A percentile compares a stretch with the other conserved stretches of the same genome.
Conservation (phyloP, 768 basidiomycete species). For the Asterophora parasitica region DNA sequence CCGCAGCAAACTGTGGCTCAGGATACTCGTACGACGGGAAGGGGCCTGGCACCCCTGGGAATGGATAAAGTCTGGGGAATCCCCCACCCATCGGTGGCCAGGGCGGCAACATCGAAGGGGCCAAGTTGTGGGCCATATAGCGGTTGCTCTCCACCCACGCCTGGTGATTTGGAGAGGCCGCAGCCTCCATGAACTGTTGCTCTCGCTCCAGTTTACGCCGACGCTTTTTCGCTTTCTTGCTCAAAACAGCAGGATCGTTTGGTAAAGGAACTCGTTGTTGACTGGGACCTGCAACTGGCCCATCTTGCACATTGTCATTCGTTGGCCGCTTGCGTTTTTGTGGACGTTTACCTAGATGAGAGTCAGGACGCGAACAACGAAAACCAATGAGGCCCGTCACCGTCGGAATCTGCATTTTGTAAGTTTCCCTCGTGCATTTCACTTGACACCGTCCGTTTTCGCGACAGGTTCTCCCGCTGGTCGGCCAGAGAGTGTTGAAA, state of each 20-base stretch:
- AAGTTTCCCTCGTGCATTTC: background rate
- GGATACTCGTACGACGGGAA: conserved; percentile 14
- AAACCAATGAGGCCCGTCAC: background rate
- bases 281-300: conserved; percentile 7
- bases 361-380: background rate
- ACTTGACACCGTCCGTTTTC: background rate
- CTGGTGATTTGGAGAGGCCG: conserved; percentile 13
- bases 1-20: conserved; percentile 7
- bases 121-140: background rate
- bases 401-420: conserved; percentile 2
- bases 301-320: conserved; percentile 1
- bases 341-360: background rate
- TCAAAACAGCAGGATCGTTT: conserved; percentile 8
- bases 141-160: conserved; percentile 7
- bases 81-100: background rate
- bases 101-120: background rate
- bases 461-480: conserved; percentile 4
- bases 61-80: background rate
- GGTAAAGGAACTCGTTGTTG: conserved; percentile 4
- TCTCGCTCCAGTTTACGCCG: conserved; percentile 34
- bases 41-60: background rate
- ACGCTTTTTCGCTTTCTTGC: conserved; percentile 39
- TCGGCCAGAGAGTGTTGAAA: conserved; percentile 1
- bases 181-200: conserved; percentile 25
- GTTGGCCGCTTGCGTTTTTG: conserved; percentile 15